Evolutionary conservation across 371 early-diverging fungal species (phyloP), one percentile per base, ranked within the genome.

Genomic region (Circinella umbellata): DNA sequence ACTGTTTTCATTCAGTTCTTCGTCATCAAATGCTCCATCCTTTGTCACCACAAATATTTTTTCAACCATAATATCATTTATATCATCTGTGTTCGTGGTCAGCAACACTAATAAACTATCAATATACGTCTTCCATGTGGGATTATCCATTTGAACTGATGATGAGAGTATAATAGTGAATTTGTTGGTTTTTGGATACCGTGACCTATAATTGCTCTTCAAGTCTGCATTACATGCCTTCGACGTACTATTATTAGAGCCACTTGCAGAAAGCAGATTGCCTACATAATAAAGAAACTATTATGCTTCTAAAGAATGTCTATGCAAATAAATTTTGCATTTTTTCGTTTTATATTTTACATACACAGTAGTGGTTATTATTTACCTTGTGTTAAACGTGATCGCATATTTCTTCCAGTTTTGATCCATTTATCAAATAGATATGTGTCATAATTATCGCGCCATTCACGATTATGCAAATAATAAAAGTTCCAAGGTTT

Each of bases 401-500:
- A 7, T 51, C 54, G 39, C 68, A 69, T 72, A 14, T 69, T 38
- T 35, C 76, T 36, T 27, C 47, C 42, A 14, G 61, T 27, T 34
- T 38, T 48, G 1, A 63, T 71, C 75, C 77, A 80, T 42, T 70
- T n/a, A 13, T 75, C 71, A 61, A 80, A 80, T 11, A 77, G 27
- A 35, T 71, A 69, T 6, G 73, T 70, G 57, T 80, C 80, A 46
- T 75, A 80, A 38, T 80, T 80, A 20, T 80, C 73, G 61, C 70
- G 60, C 77, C 80, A 80, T 60, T 75, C 76, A n/a, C 64, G 63
- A 39, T 80, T 69, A 20, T 77, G 72, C 15, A 70, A 61, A 59
- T 75, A 77, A 64, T 75, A 66, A 35, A 77, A 77, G 39, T 76
- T 75, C 80, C 80, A 77, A 20, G 80, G 80, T 59, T 80, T 80